Percentiles rank a stretch among this genome's conserved stretches.
These are phyloP conservation scores for Nicotiana noctiflora DNA, from an alignment of 257 asterid species.

Conservation along the genomic window DNA sequence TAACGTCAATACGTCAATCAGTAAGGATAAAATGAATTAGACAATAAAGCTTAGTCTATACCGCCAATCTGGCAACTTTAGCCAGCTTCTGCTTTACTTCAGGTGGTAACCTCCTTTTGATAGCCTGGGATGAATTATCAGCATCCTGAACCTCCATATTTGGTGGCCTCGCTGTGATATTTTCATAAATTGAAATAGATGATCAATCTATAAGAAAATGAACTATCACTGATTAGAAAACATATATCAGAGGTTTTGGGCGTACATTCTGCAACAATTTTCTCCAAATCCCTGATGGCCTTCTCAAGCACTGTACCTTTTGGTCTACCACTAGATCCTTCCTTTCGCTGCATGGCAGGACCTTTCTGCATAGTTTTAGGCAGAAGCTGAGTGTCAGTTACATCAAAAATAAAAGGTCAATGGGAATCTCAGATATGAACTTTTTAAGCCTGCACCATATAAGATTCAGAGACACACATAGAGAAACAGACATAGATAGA, in stretches of 20 bases:
- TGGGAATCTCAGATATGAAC: constrained; percentile 3
- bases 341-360: constrained; percentile 44
- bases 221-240: background rate
- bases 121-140: constrained; percentile 79
- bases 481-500: background rate
- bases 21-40: background rate
- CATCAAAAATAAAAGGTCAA: constrained; percentile 7
- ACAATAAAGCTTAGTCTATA: constrained; percentile 21
- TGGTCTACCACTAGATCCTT: constrained; percentile 61
- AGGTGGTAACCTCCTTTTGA: constrained; percentile 86
- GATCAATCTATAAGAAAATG: background rate
- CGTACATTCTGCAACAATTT: constrained; percentile 86
- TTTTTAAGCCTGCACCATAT: background rate
- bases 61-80: constrained; percentile 94
- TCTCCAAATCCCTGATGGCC: constrained; percentile 90
- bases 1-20: background rate
- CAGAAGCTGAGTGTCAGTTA: constrained; percentile 14
- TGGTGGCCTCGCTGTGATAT: constrained; percentile 73
- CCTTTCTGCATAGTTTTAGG: constrained; percentile 41
- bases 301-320: constrained; percentile 71
- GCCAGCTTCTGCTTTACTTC: constrained; percentile 93
- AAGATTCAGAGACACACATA: background rate
- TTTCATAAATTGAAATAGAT: background rate
- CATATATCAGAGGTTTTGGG: background rate
- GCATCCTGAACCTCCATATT: constrained; percentile 68